Conservation (phyloP, 2,329 filamentous ascomycete species). For the Diaporthe citrichinensis region DNA sequence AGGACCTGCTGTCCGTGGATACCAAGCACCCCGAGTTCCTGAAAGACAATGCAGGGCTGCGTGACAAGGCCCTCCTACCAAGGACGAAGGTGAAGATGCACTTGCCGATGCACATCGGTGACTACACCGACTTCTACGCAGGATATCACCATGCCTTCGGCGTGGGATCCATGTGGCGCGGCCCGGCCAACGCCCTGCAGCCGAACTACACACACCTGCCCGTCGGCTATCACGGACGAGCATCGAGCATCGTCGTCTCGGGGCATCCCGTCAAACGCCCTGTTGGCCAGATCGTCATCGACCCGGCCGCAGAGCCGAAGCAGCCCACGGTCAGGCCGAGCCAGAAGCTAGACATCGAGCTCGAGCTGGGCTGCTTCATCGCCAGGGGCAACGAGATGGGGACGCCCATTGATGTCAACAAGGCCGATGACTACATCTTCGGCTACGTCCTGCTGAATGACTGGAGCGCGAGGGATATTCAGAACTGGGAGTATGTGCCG, state of each 20-base stretch:
- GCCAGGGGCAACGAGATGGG: conserved; percentile 76
- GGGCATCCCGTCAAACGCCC: conserved; percentile 82
- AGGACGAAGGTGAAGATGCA: conserved; percentile 74
- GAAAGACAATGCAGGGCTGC: conserved; percentile 71
- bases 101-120: conserved; percentile 82
- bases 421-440: conserved; percentile 78
- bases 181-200: conserved; percentile 79
- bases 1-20: conserved; percentile 73
- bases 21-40: conserved; percentile 74
- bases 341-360: conserved; percentile 81
- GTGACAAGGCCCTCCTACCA: conserved; percentile 70
- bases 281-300: conserved; percentile 79
- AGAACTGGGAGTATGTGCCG: conserved; percentile 87
- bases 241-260: conserved; percentile 81
- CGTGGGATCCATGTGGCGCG: conserved; percentile 80
- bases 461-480: conserved; percentile 87
- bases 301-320: conserved; percentile 73
- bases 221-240: conserved; percentile 85
- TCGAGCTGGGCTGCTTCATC: conserved; percentile 85
- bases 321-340: conserved; percentile 74
- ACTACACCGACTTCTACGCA: conserved; percentile 90
- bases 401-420: conserved; percentile 70
- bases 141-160: conserved; percentile 82
- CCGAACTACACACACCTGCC: conserved; percentile 87
- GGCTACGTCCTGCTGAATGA: conserved; percentile 89